Evolutionary conservation across 108 stramenopile species (phyloP).

Genomic region (Discostella pseudostelligera): DNA sequence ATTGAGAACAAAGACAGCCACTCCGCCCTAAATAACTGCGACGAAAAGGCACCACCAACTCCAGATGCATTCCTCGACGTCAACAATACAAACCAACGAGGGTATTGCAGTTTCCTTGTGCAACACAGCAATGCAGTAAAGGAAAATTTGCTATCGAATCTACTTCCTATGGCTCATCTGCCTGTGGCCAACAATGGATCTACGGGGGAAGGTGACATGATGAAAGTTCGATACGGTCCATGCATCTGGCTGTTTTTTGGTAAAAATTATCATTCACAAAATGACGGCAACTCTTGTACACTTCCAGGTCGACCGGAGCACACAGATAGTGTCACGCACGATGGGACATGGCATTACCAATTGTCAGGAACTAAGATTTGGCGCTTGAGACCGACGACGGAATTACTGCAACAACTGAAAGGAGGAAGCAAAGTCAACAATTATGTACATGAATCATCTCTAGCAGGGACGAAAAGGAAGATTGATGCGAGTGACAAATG

Average conservation of each 20-base stretch:
- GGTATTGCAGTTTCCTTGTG: constrained; percentile 83
- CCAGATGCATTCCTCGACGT: constrained; percentile 32
- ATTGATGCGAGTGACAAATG: constrained; percentile 8
- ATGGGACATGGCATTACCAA: constrained; percentile 92
- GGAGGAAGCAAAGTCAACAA: neutral
- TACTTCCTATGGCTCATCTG: constrained; percentile 54
- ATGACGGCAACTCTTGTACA: constrained; percentile 4
- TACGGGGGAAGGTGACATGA: constrained; percentile 4
- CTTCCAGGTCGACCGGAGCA: constrained; percentile 82
- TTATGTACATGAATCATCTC: neutral
- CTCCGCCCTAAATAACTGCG: neutral
- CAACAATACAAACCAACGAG: constrained; percentile 23
- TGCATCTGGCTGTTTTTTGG: constrained; percentile 48
- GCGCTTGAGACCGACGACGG: constrained; percentile 69
- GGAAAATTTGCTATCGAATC: constrained; percentile 27
- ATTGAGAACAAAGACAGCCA: constrained; percentile 52
- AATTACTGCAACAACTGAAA: constrained; percentile 52
- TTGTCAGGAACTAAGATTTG: constrained; percentile 76
- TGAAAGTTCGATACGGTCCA: constrained; percentile 34
- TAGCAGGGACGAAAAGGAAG: constrained; percentile 29
- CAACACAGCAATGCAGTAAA: constrained; percentile 57
- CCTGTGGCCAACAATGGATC: constrained; percentile 35
- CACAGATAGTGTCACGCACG: constrained; percentile 83
- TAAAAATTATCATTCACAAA: constrained; percentile 20
- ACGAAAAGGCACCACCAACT: constrained; percentile 10